Evolutionary conservation across 2,329 filamentous ascomycete species (phyloP).

Genomic region (Bertia moriformis): DNA sequence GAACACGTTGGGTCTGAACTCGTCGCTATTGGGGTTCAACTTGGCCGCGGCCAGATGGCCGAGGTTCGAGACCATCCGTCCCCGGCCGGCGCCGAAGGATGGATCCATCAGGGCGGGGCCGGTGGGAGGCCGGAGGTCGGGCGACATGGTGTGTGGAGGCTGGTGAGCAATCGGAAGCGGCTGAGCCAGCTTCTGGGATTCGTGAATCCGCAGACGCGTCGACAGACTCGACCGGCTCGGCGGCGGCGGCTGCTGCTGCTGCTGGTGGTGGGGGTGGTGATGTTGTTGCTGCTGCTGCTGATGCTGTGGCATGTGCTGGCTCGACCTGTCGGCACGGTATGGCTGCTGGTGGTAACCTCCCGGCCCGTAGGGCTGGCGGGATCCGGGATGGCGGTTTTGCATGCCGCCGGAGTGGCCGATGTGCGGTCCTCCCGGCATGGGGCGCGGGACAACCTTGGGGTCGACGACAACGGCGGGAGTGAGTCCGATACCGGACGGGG

Average conservation of each 20-base stretch:
- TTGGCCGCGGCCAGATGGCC: slow-evolving; percentile 37
- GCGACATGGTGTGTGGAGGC: slow-evolving; percentile 12
- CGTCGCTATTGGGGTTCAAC: slow-evolving; percentile 52
- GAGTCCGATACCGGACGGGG: no score
- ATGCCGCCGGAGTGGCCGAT: slow-evolving; percentile 15
- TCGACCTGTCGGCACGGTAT: slow-evolving; percentile 31
- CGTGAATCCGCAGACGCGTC: slow-evolving; percentile 33
- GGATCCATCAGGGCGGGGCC: slow-evolving; percentile 51
- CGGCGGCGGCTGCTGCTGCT: no score
- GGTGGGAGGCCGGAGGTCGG: slow-evolving; percentile 50
- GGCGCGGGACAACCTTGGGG: no score
- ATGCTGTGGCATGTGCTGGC: slow-evolving; percentile 24
- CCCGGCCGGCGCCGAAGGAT: slow-evolving; percentile 34
- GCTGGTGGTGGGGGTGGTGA: no score
- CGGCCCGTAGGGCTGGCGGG: slow-evolving; percentile 34
- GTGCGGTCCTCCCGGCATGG: no score
- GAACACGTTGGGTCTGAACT: slow-evolving; percentile 76
- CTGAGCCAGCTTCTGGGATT: slow-evolving; percentile 32
- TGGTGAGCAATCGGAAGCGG: no score
- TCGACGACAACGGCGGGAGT: no score
- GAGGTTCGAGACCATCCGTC: slow-evolving; percentile 34
- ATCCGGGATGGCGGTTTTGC: slow-evolving; percentile 27
- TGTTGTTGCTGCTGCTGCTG: slow-evolving; percentile 23
- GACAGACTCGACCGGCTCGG: slow-evolving; percentile 22
- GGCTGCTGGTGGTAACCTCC: slow-evolving; percentile 27